These are phyloP conservation scores for Pseudophaeomoniella oleicola DNA, from an alignment of 2,329 filamentous ascomycete species.

Conservation along the genomic window DNA sequence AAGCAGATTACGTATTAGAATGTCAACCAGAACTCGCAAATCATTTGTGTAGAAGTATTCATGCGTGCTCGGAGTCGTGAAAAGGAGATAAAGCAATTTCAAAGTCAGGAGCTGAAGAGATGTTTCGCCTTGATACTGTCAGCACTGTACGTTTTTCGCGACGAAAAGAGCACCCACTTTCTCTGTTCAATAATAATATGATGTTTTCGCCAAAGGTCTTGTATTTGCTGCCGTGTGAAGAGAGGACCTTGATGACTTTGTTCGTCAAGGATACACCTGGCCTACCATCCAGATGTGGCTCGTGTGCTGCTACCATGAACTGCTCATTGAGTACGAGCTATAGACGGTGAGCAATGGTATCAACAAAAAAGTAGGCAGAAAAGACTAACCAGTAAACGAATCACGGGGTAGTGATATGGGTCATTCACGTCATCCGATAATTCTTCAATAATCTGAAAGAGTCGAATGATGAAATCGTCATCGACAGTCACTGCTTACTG, in stretches of 20 bases:
- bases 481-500: constrained; percentile 36
- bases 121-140: constrained; percentile 48
- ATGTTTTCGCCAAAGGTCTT: constrained; percentile 97
- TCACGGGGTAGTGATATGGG: constrained; percentile 90
- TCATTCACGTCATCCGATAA: constrained; percentile 77
- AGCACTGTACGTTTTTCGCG: not conserved
- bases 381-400: constrained; percentile 66
- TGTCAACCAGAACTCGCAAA: constrained; percentile 81
- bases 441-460: constrained; percentile 79
- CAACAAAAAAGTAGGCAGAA: not conserved
- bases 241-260: constrained; percentile 81
- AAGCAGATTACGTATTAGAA: constrained; percentile 91
- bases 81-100: constrained; percentile 87
- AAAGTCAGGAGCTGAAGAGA: constrained; percentile 90
- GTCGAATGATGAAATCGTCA: constrained; percentile 68
- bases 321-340: constrained; percentile 94
- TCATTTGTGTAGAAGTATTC: constrained; percentile 99
- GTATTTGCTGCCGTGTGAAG: constrained; percentile 62
- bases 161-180: constrained; percentile 35
- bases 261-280: constrained; percentile 55
- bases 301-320: constrained; percentile 70
- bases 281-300: constrained; percentile 25
- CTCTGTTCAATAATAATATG: constrained; percentile 84
- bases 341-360: constrained; percentile 8
- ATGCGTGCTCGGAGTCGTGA: constrained; percentile 79